Conservation (phyloP, 495 filamentous ascomycete species). For the Penicillium goetzii region DNA sequence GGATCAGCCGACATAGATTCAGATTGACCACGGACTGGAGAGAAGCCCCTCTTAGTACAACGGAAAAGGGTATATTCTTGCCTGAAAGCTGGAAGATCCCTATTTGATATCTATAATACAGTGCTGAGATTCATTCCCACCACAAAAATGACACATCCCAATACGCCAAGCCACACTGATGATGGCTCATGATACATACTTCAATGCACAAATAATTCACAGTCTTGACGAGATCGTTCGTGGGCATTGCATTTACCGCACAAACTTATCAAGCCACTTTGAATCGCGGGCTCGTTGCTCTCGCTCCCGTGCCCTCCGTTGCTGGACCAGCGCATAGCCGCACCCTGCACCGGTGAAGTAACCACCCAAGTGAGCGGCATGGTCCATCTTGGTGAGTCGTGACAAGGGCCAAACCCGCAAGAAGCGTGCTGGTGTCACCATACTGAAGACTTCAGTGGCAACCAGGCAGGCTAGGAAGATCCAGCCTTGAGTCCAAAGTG, state of each 20-base stretch:
- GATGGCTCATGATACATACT: neutral
- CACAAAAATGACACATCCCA: neutral
- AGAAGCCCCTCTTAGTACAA: neutral
- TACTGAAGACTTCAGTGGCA: conserved; percentile 41
- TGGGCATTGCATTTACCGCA: neutral
- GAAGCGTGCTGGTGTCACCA: conserved; percentile 35
- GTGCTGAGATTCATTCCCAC: conserved; percentile 1
- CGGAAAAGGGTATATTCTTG: neutral
- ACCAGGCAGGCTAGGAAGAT: conserved; percentile 43
- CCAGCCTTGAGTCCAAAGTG: conserved; percentile 41
- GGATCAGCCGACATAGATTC: too few species aligned
- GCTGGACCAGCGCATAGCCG: conserved; percentile 32
- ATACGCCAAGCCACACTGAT: conserved; percentile 1
- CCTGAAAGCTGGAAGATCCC: neutral
- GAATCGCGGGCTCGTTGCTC: conserved; percentile 25
- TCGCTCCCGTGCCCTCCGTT: conserved; percentile 22
- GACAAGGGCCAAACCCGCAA: conserved; percentile 30
- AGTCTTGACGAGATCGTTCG: neutral
- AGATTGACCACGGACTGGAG: too few species aligned
- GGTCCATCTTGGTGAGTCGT: conserved; percentile 54
- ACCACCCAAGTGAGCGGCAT: conserved; percentile 75
- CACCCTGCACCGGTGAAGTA: conserved; percentile 54
- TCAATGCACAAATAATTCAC: neutral
- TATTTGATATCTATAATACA: neutral
- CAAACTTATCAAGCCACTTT: conserved; percentile 22